These are phyloP conservation scores for Spergularia marina DNA, from an alignment of 148 eudicot species.

Conservation along the genomic window DNA sequence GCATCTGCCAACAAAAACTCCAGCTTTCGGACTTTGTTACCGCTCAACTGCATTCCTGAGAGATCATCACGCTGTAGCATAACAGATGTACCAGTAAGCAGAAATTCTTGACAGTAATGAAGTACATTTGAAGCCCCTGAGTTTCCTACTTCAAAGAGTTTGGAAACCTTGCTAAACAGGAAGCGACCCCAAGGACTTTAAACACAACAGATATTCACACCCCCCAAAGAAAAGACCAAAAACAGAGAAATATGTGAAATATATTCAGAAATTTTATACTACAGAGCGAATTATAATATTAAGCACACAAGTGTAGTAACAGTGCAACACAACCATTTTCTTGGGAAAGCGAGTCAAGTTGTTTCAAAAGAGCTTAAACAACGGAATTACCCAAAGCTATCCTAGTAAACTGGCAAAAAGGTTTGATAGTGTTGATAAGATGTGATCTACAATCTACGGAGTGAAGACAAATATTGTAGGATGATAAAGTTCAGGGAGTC, in stretches of 20 bases:
- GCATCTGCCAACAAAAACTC: slow-evolving; percentile 98
- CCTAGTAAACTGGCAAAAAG: too few species aligned
- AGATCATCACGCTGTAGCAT: slow-evolving; percentile 88
- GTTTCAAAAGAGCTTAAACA: too few species aligned
- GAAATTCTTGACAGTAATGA: slow-evolving; percentile 1
- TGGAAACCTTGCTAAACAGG: background rate
- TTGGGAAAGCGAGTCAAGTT: too few species aligned
- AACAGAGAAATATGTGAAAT: too few species aligned
- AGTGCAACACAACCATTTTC: too few species aligned
- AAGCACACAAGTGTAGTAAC: too few species aligned
- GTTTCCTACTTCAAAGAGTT: background rate
- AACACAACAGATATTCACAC: background rate
- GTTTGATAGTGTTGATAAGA: background rate
- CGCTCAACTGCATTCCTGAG: slow-evolving; percentile 97
- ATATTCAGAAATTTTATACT: background rate
- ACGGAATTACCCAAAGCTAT: too few species aligned
- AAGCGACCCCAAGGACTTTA: background rate
- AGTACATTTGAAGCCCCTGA: background rate
- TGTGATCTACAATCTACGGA: background rate
- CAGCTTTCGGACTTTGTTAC: slow-evolving; percentile 94
- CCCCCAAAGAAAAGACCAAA: background rate
- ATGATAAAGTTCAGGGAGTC: too few species aligned
- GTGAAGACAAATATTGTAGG: background rate
- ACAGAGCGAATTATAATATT: background rate
- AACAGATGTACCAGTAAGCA: slow-evolving; percentile 26